These are phyloP conservation scores for Globisporangium iwayamae DNA, from an alignment of 352 stramenopile species.

Conservation along the genomic window DNA sequence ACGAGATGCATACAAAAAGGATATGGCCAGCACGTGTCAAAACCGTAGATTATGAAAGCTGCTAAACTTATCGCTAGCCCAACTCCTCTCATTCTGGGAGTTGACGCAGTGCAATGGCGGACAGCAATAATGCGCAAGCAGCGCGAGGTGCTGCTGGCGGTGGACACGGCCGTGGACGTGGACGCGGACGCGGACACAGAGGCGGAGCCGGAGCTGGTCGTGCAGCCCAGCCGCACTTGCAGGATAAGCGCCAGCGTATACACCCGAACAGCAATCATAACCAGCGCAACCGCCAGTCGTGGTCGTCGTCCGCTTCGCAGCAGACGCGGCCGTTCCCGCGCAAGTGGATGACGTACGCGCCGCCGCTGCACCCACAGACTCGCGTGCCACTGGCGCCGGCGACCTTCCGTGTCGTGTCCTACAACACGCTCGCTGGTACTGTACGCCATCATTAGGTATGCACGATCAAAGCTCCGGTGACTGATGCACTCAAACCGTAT, in stretches of 20 bases:
- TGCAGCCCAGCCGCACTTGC: neutral
- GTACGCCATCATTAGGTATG: neutral
- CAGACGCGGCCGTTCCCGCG: conserved; percentile 19
- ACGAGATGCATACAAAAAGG: too few species aligned
- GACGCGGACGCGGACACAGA: neutral
- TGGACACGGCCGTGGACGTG: neutral
- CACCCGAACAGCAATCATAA: neutral
- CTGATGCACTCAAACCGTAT: neutral
- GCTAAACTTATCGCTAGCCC: too few species aligned
- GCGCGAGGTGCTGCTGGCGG: neutral
- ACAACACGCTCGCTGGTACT: conserved; percentile 66
- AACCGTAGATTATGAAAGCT: too few species aligned
- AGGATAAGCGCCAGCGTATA: conserved; percentile 5
- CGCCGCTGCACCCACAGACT: conserved; percentile 21
- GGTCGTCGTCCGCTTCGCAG: neutral
- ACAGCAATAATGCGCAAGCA: neutral
- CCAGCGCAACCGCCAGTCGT: neutral
- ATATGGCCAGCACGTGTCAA: too few species aligned
- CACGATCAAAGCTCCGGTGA: neutral
- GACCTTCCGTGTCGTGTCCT: conserved; percentile 66
- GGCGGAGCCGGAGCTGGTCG: neutral
- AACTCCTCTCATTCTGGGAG: too few species aligned
- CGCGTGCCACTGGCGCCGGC: conserved; percentile 19
- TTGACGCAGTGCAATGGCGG: neutral
- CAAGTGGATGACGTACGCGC: conserved; percentile 51